Base-by-base conservation (phyloP, 768 basidiomycete genomes). In the Dioszegia aurantiaca region DNA sequence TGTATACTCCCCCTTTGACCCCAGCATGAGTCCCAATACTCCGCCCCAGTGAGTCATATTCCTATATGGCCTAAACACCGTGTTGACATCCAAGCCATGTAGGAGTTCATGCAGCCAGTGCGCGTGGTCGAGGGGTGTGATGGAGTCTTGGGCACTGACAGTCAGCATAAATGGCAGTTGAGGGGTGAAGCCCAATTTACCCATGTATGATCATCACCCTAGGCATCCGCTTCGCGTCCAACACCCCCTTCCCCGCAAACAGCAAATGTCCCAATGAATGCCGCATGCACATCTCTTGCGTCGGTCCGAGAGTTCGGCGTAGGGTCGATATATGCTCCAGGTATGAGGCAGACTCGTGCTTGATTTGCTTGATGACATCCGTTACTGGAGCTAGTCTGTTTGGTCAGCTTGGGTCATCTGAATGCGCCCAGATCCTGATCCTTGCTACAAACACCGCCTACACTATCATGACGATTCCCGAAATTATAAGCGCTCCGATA, bases 291-390 rank as follows among this genome's bases (percentile, higher is more conserved):
- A n/a, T 47, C n/a, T 44, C 60, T 42, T 63, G 62, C 31, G 30
- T 49, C 2, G 59, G 58, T 26, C 62, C 62, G n/a, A 64, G 43
- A 2, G 57, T 60, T 3, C 70, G 57, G 0, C 65, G 59, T 2
- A 69, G 31, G 1, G 70, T 67, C 0, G 60, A 60, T 24, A 62
- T 37, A 30, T 70, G 63, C 33, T 70, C 69, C 3, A 67, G 52
- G 17, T 59, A 64, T 23, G 17, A 28, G 41, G 49, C 48, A 27
- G 56, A 54, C 23, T 70, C 69, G 41, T 58, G 45, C 23, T 64
- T 49, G 21, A 67, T 57, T 40, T 70, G 69, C 49, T 63, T 61
- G 63, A 68, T 61, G 28, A 67, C 45, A 42, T 70, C 67, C 39
- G 48, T 47, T 3, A 70, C 57, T 19, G 66, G 63, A 2, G 66